Evolutionary conservation across 202 grass and related monocot species (phyloP).

Genomic region (Hordeum pubiflorum): DNA sequence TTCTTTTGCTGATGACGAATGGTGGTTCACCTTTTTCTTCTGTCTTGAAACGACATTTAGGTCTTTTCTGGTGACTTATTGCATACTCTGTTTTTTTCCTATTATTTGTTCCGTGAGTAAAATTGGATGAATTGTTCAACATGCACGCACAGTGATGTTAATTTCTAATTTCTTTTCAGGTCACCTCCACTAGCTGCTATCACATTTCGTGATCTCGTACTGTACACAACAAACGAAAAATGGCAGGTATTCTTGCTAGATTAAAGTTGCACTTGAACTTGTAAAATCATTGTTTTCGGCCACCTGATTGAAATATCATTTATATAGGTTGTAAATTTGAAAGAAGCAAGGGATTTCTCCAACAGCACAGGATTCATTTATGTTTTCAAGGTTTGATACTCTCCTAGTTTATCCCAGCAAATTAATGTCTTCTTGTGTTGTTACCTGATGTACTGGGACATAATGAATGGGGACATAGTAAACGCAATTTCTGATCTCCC

Average conservation of each 20-base stretch:
- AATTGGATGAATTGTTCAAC: background rate
- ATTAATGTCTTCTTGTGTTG: conserved; percentile 16
- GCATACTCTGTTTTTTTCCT: background rate
- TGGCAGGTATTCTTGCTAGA: conserved; percentile 73
- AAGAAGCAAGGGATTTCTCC: conserved; percentile 98
- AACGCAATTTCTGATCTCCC: conserved; percentile 21
- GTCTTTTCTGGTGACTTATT: background rate
- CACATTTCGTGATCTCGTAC: conserved; percentile 85
- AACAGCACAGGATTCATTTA: conserved; percentile 94
- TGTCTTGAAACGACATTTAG: background rate
- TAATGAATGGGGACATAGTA: background rate
- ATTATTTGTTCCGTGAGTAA: background rate
- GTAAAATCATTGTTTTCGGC: conserved; percentile 3
- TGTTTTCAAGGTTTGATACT: conserved; percentile 85
- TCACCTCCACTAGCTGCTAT: conserved; percentile 88
- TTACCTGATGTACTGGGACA: conserved; percentile 9
- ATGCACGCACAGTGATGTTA: background rate
- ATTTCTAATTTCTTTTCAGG: conserved; percentile 48
- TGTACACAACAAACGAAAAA: conserved; percentile 96
- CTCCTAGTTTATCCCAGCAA: conserved; percentile 7
- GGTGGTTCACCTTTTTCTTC: conserved; percentile 2
- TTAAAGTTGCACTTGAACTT: conserved; percentile 11
- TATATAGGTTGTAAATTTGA: conserved; percentile 84
- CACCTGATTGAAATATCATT: conserved; percentile 22
- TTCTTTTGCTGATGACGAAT: background rate